Evolutionary conservation across 768 basidiomycete species (phyloP).

Genomic region (Phlegmacium glaucopus): DNA sequence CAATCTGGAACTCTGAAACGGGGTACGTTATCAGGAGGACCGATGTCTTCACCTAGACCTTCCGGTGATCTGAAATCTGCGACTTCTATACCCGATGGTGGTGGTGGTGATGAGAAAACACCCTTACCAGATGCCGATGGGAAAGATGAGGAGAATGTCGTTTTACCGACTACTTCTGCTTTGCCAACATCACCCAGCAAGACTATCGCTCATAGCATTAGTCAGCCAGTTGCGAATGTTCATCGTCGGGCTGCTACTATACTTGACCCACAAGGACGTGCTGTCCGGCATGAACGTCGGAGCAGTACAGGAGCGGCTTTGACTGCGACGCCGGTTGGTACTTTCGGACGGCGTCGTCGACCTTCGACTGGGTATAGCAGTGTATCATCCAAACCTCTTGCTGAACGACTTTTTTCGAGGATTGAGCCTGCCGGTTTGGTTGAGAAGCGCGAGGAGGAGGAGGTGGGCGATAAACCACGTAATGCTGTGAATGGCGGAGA

Average conservation of each 20-base stretch:
- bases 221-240: conserved; percentile 54
- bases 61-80: conserved; percentile 28
- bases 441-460: conserved; percentile 42
- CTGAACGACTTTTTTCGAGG: conserved; percentile 45
- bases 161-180: conserved; percentile 6
- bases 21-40: conserved; percentile 44
- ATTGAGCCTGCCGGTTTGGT: conserved; percentile 44
- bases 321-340: conserved; percentile 39
- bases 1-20: conserved; percentile 37
- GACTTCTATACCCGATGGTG: conserved; percentile 22
- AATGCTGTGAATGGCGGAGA: conserved; percentile 26
- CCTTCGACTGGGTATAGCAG: conserved; percentile 66
- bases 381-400: conserved; percentile 28
- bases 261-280: conserved; percentile 62
- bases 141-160: conserved; percentile 25
- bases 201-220: conserved; percentile 38
- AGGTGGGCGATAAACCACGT: conserved; percentile 20
- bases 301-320: conserved; percentile 74
- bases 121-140: conserved; percentile 17
- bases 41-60: conserved; percentile 18
- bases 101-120: conserved; percentile 3
- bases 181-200: conserved; percentile 20
- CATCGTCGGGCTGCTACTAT: conserved; percentile 80
- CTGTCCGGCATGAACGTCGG: conserved; percentile 66
- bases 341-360: conserved; percentile 64